phyloP scores from a whole-genome alignment of 164 flowering plant species.

The Cinnamomum chago region DNA sequence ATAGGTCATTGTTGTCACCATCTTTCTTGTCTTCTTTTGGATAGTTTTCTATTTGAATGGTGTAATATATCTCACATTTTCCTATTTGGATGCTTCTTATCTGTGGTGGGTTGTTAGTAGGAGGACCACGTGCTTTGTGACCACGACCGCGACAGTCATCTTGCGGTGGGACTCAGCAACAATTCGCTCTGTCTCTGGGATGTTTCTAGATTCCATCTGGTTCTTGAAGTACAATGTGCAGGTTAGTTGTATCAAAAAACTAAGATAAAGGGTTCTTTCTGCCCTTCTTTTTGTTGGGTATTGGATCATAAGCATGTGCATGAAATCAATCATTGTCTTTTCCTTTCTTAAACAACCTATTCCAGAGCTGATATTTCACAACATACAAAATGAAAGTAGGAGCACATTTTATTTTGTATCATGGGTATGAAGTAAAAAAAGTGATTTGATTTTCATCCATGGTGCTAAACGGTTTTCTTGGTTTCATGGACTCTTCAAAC shows the following conservation, averaged over 20 bases:
- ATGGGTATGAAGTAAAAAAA: too few relatives aligned
- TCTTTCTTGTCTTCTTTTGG: neutral
- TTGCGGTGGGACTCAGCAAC: slow-evolving; percentile 87
- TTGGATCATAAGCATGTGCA: neutral
- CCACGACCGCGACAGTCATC: slow-evolving; percentile 19
- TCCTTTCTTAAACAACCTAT: too few relatives aligned
- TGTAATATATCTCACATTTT: neutral
- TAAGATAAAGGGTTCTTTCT: neutral
- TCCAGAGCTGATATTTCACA: too few relatives aligned
- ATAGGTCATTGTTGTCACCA: neutral
- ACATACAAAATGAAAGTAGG: too few relatives aligned
- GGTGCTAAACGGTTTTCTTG: too few relatives aligned
- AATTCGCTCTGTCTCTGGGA: slow-evolving; percentile 80
- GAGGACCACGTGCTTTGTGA: slow-evolving; percentile 18
- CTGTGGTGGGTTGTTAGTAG: slow-evolving; percentile 26
- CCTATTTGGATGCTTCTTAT: slow-evolving; percentile 3
- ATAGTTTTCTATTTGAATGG: neutral
- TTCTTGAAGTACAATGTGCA: slow-evolving; percentile 58
- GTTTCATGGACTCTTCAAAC: too few relatives aligned
- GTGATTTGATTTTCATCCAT: too few relatives aligned
- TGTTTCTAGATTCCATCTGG: slow-evolving; percentile 26
- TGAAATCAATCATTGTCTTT: too few relatives aligned
- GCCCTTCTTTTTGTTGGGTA: neutral
- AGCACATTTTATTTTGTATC: too few relatives aligned
- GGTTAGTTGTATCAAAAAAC: slow-evolving; percentile 38